Evolutionary conservation across 768 basidiomycete species (phyloP).

Genomic region (Hygrophorus pudorinus): DNA sequence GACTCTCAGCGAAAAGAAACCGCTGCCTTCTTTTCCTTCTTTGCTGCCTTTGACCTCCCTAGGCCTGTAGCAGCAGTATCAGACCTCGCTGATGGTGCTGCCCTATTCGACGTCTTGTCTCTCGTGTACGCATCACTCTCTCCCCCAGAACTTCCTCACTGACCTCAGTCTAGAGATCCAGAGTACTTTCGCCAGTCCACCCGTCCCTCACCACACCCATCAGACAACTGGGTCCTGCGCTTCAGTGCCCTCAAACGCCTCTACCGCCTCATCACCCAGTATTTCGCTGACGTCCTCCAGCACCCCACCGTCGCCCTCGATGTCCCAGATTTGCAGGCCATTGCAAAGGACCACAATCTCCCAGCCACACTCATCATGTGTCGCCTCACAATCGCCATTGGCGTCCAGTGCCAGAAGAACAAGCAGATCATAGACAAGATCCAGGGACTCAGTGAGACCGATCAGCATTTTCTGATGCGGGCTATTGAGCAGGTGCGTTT

Average conservation of each 20-base stretch:
- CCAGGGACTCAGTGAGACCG: slow-evolving; percentile 67
- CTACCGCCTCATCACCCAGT: slow-evolving; percentile 83
- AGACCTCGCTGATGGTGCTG: slow-evolving; percentile 75
- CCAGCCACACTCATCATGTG: slow-evolving; percentile 65
- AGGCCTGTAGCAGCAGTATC: slow-evolving; percentile 50
- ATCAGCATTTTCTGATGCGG: slow-evolving; percentile 87
- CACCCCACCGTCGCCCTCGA: slow-evolving; percentile 69
- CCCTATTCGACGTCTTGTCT: slow-evolving; percentile 65
- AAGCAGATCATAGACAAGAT: slow-evolving; percentile 86
- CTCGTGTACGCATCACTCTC: slow-evolving; percentile 47
- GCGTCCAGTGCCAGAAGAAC: slow-evolving; percentile 83
- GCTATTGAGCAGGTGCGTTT: slow-evolving; percentile 79
- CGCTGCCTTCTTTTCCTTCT: slow-evolving; percentile 75
- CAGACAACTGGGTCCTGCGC: slow-evolving; percentile 86
- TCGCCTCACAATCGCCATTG: slow-evolving; percentile 73
- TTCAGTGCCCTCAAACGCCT: slow-evolving; percentile 77
- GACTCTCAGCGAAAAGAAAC: slow-evolving; percentile 46
- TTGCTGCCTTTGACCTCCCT: slow-evolving; percentile 60
- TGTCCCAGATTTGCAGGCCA: slow-evolving; percentile 80
- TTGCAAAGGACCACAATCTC: slow-evolving; percentile 68
- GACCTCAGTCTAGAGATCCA: slow-evolving; percentile 44
- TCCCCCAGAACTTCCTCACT: slow-evolving; percentile 3
- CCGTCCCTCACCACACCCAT: slow-evolving; percentile 48
- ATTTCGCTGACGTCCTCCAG: slow-evolving; percentile 75
- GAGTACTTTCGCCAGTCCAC: slow-evolving; percentile 64